These are phyloP conservation scores for Starmerella bombi DNA, from an alignment of 805 yeast genomes.

Conservation along the genomic window DNA sequence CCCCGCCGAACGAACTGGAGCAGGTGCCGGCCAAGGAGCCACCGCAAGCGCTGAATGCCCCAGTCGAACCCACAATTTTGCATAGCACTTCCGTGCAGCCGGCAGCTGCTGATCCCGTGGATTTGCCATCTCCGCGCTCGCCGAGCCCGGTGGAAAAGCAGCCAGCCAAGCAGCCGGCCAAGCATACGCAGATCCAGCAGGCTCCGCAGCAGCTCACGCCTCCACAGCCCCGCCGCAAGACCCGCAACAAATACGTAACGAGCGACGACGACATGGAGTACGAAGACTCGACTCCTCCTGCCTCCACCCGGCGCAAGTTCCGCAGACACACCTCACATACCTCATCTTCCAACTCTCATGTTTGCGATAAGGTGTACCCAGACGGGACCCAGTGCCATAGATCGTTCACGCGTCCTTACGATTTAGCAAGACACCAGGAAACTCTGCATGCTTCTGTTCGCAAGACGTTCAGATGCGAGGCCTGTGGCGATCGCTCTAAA, in stretches of 20 bases:
- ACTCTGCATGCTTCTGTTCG: conserved; percentile 86
- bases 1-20: neutral
- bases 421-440: conserved; percentile 86
- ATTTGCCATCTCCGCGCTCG: neutral
- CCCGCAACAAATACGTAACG: neutral
- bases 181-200: too few species aligned
- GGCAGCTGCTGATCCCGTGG: neutral
- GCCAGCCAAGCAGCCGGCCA: neutral
- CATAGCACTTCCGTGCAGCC: neutral
- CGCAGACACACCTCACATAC: neutral
- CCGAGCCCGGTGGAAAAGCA: neutral
- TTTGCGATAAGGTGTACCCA: conserved; percentile 17
- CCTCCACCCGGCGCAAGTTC: neutral
- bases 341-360: conserved; percentile 10
- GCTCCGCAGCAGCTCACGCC: too few species aligned
- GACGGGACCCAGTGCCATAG: conserved; percentile 48
- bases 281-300: neutral
- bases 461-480: conserved; percentile 71
- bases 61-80: neutral
- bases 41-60: neutral
- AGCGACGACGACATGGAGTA: neutral
- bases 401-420: conserved; percentile 87
- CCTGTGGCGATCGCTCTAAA: conserved; percentile 68
- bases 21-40: neutral
- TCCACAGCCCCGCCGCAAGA: neutral